phyloP scores from a whole-genome alignment of 257 asterid species.

The Orobanche coerulescens region DNA sequence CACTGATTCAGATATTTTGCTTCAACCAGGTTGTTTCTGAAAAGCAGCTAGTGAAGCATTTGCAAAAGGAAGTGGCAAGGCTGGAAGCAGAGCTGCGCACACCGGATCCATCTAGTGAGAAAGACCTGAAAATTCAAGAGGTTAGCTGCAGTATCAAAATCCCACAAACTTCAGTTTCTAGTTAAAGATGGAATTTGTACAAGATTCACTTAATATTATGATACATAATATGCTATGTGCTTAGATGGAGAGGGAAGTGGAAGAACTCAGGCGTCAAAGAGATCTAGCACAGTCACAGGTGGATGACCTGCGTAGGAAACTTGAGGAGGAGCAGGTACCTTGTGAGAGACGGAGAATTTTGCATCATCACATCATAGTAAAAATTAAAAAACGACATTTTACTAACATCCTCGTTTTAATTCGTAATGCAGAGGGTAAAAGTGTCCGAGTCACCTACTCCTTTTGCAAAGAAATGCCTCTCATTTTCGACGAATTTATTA shows the following conservation, averaged over 20 bases:
- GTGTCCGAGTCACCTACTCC: conserved; percentile 45
- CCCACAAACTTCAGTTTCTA: not conserved
- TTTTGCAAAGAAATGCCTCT: conserved; percentile 70
- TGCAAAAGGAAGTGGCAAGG: conserved; percentile 96
- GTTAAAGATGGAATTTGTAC: not conserved
- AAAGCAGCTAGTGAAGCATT: conserved; percentile 87
- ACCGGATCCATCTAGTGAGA: conserved; percentile 71
- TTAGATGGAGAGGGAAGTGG: conserved; percentile 93
- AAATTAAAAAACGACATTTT: too few species aligned
- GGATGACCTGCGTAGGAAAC: conserved; percentile 71
- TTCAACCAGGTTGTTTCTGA: conserved; percentile 71
- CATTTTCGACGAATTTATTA: conserved; percentile 59
- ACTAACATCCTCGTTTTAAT: not conserved
- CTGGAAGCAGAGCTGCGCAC: conserved; percentile 82
- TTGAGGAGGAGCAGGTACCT: conserved; percentile 64
- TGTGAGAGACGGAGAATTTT: not conserved
- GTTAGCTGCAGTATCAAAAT: conserved; percentile 31
- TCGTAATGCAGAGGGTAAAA: conserved; percentile 38
- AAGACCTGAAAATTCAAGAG: conserved; percentile 68
- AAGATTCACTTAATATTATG: conserved; percentile 17
- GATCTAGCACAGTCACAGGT: conserved; percentile 85
- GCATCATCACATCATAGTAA: not conserved
- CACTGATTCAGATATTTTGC: not conserved
- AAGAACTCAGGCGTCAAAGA: conserved; percentile 83
- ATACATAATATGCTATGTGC: conserved; percentile 9